Evolutionary conservation across 192 early-diverging fungal species (phyloP).

Genomic region (Globomyces pollinis-pini): DNA sequence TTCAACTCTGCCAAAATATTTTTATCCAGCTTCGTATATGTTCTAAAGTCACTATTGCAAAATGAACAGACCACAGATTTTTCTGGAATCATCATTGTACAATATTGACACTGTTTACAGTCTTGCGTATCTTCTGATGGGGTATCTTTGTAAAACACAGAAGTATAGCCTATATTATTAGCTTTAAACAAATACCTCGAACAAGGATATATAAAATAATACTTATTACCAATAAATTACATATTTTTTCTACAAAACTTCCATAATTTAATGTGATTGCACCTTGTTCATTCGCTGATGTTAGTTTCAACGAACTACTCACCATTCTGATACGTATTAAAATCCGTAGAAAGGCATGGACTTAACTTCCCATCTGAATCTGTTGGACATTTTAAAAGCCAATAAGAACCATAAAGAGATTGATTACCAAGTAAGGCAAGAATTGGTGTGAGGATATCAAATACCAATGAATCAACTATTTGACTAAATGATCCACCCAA

Average conservation of each 20-base stretch:
- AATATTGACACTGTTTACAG: too few relatives aligned
- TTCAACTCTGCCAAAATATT: too few relatives aligned
- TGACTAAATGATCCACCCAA: slow-evolving; percentile 47
- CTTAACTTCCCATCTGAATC: background rate
- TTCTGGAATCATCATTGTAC: too few relatives aligned
- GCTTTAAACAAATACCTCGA: too few relatives aligned
- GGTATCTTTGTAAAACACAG: too few relatives aligned
- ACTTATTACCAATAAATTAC: slow-evolving; percentile 60
- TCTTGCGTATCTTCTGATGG: too few relatives aligned
- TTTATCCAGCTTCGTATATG: too few relatives aligned
- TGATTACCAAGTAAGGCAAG: slow-evolving; percentile 40
- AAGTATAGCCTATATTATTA: too few relatives aligned
- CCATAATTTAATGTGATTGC: slow-evolving; percentile 49
- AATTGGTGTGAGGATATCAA: slow-evolving; percentile 52
- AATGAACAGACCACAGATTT: too few relatives aligned
- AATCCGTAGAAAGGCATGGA: background rate
- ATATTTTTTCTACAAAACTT: slow-evolving; percentile 49
- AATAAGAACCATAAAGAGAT: slow-evolving; percentile 32
- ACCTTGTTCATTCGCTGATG: slow-evolving; percentile 29
- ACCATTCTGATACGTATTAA: background rate
- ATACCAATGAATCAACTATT: slow-evolving; percentile 34
- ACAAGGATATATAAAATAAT: slow-evolving; percentile 52
- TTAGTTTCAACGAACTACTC: too few relatives aligned
- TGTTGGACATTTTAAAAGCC: slow-evolving; percentile 15
- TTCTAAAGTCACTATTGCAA: too few relatives aligned